phyloP scores from a whole-genome alignment of 306 rosid species.

The Bauhinia variegata region DNA sequence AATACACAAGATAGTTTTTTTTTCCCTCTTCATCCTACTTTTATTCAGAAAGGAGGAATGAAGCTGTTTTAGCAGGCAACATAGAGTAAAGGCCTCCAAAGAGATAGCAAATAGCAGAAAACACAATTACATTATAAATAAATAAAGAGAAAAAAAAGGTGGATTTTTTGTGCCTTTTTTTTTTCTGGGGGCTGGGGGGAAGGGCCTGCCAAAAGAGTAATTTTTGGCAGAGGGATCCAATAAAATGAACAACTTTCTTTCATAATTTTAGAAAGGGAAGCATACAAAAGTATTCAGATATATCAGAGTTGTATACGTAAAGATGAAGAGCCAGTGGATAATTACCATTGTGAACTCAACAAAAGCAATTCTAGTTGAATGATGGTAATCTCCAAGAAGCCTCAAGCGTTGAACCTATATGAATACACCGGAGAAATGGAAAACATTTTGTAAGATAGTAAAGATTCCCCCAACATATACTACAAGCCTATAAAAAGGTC shows the following conservation, averaged over 20 bases:
- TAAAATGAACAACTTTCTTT: not conserved
- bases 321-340: conserved; percentile 26
- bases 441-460: conserved; percentile 19
- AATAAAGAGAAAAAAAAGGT: no score
- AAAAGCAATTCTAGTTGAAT: conserved; percentile 94
- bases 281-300: not conserved
- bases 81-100: no score
- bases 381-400: conserved; percentile 97
- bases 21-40: no score
- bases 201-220: no score
- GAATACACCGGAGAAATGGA: conserved; percentile 29
- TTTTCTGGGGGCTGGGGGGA: no score
- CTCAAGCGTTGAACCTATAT: conserved; percentile 88
- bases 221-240: no score
- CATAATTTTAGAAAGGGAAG: conserved; percentile 16
- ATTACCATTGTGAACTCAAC: conserved; percentile 86
- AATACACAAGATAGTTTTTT: no score
- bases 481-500: conserved; percentile 17
- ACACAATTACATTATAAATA: no score
- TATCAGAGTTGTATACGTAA: conserved; percentile 20
- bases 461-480: conserved; percentile 23
- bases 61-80: no score
- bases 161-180: no score
- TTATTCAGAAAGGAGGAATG: no score
- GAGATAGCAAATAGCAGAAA: no score